These are phyloP conservation scores for Endothia cerciana DNA, from an alignment of 2,329 filamentous ascomycete species.

Conservation along the genomic window DNA sequence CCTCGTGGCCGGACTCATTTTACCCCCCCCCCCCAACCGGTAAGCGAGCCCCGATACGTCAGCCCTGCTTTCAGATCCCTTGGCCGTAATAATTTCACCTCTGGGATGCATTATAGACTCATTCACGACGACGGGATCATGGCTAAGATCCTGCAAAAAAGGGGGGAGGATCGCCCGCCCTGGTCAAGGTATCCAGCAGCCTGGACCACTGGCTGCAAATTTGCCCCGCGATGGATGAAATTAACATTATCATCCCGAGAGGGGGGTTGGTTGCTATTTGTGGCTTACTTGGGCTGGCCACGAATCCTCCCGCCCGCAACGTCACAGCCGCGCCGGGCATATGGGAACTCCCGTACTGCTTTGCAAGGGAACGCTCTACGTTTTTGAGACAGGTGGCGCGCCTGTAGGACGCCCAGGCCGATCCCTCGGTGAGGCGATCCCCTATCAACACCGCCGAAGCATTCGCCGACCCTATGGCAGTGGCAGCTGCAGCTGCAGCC, in stretches of 20 bases:
- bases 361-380: no score
- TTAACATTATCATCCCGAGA: background rate
- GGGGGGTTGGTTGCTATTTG: background rate
- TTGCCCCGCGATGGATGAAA: background rate
- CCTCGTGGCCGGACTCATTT: background rate
- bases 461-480: no score
- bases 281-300: background rate
- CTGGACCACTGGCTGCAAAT: no score
- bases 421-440: background rate
- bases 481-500: no score
- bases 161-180: no score
- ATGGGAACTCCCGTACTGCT: no score
- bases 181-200: no score
- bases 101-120: background rate
- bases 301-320: background rate
- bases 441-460: background rate
- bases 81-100: background rate
- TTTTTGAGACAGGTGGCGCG: background rate
- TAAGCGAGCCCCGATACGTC: background rate
- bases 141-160: no score
- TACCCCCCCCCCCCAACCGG: background rate
- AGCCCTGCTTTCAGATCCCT: background rate
- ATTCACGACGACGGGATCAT: background rate
- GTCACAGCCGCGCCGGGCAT: background rate
- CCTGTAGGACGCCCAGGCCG: background rate